Evolutionary conservation across 2,329 filamentous ascomycete genomes (phyloP), one percentile per base, ranked within the genome.

Genomic region (Sarocladium strictum): DNA sequence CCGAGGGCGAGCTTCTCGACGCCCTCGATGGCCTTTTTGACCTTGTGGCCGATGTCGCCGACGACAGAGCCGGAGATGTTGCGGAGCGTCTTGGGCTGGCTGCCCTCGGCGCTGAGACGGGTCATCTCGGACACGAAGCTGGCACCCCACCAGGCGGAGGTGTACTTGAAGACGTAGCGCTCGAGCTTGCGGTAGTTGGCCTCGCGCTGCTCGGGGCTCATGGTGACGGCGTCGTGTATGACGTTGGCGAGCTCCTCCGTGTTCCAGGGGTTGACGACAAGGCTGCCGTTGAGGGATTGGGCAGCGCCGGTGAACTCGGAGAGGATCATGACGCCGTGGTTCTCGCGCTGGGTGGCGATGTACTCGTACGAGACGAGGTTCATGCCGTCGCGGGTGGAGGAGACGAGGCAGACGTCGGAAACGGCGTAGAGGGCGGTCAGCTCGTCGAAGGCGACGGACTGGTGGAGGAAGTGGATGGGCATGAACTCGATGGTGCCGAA

Each of bases 211-310:
- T 96, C 92, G 17, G 91, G 84, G 53, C 87, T 87, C 90, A 97
- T 97, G 54, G 92, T 96, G 41, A 97, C 91, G n/a, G 93, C 90
- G 61, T 96, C 91, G 70, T 97, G 89, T 61, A 97, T 92, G 5
- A 92, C 90, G 63, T 91, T 89, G 38, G 93, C 92, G 35, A 97
- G 77, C 70, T 97, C 93, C 67, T 97, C 92, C 0, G 92, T 97
- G 69, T 97, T 97, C 94, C 94, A 99, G 1, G 94, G 94, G 71
- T 99, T 99, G 65, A 97, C 90, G 54, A 97, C 92, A 53, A 97
- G 78, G 62, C 89, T 91, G 57, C 93, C 93, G 62, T 96, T 97
- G 56, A 99, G 79, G 58, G 89, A 94, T 72, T 97, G 94, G 1
- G 94, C 93, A 7, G 94, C 94, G 41, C 94, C 94, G 0, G 94